These are phyloP conservation scores for Cladosporium velox DNA, from an alignment of 2,329 filamentous ascomycete species.

Conservation along the genomic window DNA sequence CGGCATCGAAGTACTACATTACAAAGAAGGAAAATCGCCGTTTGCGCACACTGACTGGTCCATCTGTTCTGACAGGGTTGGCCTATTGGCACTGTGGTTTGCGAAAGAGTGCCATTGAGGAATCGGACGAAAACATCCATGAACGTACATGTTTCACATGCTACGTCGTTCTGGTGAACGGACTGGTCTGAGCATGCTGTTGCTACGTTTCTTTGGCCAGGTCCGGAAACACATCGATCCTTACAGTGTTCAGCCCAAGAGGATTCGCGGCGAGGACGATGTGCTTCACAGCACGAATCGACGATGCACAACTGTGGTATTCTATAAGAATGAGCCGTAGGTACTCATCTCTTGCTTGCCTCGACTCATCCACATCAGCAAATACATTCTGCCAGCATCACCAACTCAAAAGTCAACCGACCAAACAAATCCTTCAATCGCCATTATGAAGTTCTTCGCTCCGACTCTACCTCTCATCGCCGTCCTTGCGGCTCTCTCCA, in stretches of 20 bases:
- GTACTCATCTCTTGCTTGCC: too few species aligned
- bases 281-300: neutral
- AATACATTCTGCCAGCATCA: neutral
- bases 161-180: neutral
- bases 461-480: conserved; percentile 1
- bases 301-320: neutral
- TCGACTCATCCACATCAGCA: neutral
- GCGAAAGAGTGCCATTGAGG: neutral
- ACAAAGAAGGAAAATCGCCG: neutral
- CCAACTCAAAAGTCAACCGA: neutral
- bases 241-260: neutral
- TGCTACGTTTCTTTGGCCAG: neutral
- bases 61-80: neutral
- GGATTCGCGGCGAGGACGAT: neutral
- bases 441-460: conserved; percentile 11
- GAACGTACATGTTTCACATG: neutral
- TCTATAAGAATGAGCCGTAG: neutral
- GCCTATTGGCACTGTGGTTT: neutral
- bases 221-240: neutral
- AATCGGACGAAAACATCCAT: neutral
- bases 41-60: neutral
- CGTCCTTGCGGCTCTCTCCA: neutral
- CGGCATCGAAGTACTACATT: neutral
- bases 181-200: neutral
- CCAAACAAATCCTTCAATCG: neutral